phyloP scores from a whole-genome alignment of 2,329 filamentous ascomycete species.

The Eutypa lata region DNA sequence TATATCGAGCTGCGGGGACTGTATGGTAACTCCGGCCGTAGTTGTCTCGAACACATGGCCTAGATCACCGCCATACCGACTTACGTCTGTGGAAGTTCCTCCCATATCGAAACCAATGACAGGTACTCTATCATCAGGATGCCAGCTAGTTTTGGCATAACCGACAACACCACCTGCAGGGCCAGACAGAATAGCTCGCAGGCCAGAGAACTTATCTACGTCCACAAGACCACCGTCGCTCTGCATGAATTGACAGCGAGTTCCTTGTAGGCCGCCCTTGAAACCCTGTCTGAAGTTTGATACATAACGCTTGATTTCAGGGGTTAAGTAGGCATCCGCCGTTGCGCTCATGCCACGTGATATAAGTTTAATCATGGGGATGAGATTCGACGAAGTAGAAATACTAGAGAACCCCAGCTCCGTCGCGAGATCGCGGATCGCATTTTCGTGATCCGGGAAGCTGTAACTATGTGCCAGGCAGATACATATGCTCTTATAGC shows the following conservation, averaged over 20 bases:
- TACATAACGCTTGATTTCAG: conserved; percentile 16
- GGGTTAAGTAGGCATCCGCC: conserved; percentile 18
- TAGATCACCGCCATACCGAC: conserved; percentile 54
- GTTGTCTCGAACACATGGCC: conserved; percentile 31
- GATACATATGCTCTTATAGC: conserved; percentile 11
- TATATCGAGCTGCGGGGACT: conserved; percentile 77
- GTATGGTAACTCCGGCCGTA: conserved; percentile 69
- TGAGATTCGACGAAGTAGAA: conserved; percentile 16
- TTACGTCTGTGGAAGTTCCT: conserved; percentile 75
- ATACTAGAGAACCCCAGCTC: conserved; percentile 17
- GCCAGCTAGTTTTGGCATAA: conserved; percentile 68
- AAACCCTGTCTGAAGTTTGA: conserved; percentile 16
- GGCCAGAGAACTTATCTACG: conserved; percentile 62
- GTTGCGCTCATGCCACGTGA: conserved; percentile 16
- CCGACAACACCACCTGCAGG: conserved; percentile 77
- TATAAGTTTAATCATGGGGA: conserved; percentile 20
- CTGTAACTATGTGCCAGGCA: conserved; percentile 62
- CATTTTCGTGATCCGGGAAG: conserved; percentile 61
- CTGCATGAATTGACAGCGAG: conserved; percentile 26
- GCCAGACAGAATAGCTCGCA: conserved; percentile 68
- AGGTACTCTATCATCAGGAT: conserved; percentile 56
- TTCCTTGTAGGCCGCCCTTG: conserved; percentile 5
- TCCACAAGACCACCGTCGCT: conserved; percentile 46
- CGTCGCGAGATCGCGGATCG: conserved; percentile 58
- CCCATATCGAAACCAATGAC: conserved; percentile 77